Evolutionary conservation across 106 monocot species (phyloP).

Genomic region (Allium fistulosum): DNA sequence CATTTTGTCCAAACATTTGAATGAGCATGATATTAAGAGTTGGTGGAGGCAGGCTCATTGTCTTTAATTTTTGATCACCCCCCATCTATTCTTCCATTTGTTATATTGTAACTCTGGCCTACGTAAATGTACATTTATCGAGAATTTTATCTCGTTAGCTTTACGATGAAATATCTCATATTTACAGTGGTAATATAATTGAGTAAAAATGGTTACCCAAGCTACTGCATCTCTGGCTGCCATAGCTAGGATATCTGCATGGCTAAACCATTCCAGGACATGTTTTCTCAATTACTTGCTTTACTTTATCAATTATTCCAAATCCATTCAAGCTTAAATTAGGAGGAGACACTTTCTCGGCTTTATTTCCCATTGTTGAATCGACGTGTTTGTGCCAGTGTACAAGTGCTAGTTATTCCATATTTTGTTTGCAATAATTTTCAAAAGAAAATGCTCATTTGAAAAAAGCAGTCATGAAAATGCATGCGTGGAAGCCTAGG

Average conservation of each 20-base stretch:
- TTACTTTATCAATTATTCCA: slow-evolving; percentile 63
- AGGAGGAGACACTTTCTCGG: slow-evolving; percentile 71
- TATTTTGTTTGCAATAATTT: background rate
- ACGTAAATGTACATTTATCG: background rate
- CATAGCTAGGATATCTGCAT: slow-evolving; percentile 64
- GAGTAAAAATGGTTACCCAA: slow-evolving; percentile 13
- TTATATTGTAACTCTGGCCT: slow-evolving; percentile 62
- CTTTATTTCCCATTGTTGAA: slow-evolving; percentile 44
- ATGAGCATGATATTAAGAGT: slow-evolving; percentile 49
- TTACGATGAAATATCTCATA: background rate
- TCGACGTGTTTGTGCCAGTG: slow-evolving; percentile 64
- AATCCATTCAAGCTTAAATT: slow-evolving; percentile 60
- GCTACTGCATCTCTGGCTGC: slow-evolving; percentile 63
- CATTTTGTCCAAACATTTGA: slow-evolving; percentile 38
- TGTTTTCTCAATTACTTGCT: slow-evolving; percentile 30
- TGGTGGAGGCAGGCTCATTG: slow-evolving; percentile 57
- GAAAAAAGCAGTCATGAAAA: slow-evolving; percentile 88
- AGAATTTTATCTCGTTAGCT: background rate
- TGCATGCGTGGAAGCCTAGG: slow-evolving; percentile 64
- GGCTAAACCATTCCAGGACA: slow-evolving; percentile 62
- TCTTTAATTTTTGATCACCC: slow-evolving; percentile 65
- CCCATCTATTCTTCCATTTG: slow-evolving; percentile 63
- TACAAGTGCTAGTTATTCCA: slow-evolving; percentile 39
- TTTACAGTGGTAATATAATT: background rate
- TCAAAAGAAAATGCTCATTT: slow-evolving; percentile 16